Base-by-base conservation (phyloP, 257 asterid species). In the Plantago ovata region DNA sequence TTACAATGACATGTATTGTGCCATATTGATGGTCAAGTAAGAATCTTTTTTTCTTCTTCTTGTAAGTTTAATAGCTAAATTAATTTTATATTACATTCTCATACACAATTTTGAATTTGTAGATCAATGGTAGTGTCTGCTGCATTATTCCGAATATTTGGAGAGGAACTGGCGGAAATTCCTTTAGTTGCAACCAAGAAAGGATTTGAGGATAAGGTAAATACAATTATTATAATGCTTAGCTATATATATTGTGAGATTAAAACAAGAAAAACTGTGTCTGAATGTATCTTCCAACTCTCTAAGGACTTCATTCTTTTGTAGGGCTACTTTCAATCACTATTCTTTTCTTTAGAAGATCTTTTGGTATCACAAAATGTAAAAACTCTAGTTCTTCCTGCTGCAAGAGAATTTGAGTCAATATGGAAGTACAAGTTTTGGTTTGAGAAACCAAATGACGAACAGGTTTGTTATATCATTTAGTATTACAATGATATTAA, bases 151-250 rank as follows among this genome's bases (percentile, higher is more conserved):
- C 83, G 87, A 18, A 49, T 80, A n/a, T 80, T 75, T 49, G 87
- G 91, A 12, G 67, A 61, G 69, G 85, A 75, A 58, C 48, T 73
- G 13, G 91, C 81, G 0, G 91, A 83, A 59, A 75, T 83, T 39
- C 91, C 91, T n/a, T 56, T 83, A 54, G 83, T 77, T 64, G 87
- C 91, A 3, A 83, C 91, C 2, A 43, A 69, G 41, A 56, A 54
- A 5, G 58, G 50, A 7, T 68, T 33, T 60, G 81, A 83, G 63
- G 84, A 80, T 66, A 72, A 68, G 84, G 91, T 80, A 24, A 24
- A n/a, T n/a, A n/a, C n/a, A 20, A 18, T 68, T 9, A 40, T 9
- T 33, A 7, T 16, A 38, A 19, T 58, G 8, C 20, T n/a, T 13
- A 2, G 38, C 19, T n/a, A n/a, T n/a, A n/a, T 56, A 0, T 12